Percentiles rank a stretch among this genome's conserved stretches.
phyloP scores from a whole-genome alignment of 352 stramenopile species.

The Phytophthora meadii region DNA sequence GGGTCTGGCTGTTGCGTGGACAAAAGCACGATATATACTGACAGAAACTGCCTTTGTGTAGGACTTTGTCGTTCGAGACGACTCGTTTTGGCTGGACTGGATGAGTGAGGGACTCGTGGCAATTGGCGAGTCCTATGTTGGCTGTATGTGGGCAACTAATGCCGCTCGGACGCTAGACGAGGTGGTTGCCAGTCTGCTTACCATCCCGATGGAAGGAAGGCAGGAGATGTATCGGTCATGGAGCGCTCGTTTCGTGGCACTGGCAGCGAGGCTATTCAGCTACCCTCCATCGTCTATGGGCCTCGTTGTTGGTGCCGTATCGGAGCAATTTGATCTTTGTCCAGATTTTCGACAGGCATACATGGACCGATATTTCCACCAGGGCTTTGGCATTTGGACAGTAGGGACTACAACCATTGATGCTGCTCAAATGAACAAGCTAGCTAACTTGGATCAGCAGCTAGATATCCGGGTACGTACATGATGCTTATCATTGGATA shows the following conservation, averaged over 20 bases:
- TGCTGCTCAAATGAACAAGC: slow-evolving; percentile 73
- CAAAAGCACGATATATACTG: not conserved
- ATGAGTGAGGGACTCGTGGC: slow-evolving; percentile 86
- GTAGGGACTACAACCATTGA: slow-evolving; percentile 54
- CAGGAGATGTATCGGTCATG: slow-evolving; percentile 90
- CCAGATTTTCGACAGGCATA: slow-evolving; percentile 73
- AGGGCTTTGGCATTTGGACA: slow-evolving; percentile 82
- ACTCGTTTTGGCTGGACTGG: slow-evolving; percentile 88
- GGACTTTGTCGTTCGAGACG: slow-evolving; percentile 82
- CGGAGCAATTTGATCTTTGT: slow-evolving; percentile 80
- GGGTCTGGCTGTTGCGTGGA: not conserved
- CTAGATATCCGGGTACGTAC: slow-evolving; percentile 63
- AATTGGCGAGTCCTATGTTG: slow-evolving; percentile 86
- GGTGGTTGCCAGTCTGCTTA: slow-evolving; percentile 77
- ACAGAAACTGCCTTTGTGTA: slow-evolving; percentile 20
- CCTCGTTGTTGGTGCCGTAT: slow-evolving; percentile 68
- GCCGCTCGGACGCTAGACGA: slow-evolving; percentile 66
- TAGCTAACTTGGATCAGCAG: slow-evolving; percentile 65
- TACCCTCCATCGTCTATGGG: slow-evolving; percentile 75
- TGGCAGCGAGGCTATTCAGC: slow-evolving; percentile 80
- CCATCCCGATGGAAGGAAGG: slow-evolving; percentile 80
- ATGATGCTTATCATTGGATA: not conserved
- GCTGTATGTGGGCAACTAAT: slow-evolving; percentile 73
- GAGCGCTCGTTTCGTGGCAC: slow-evolving; percentile 75
- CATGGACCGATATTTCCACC: slow-evolving; percentile 81